Conservation (phyloP, 2,329 filamentous ascomycete genomes). For the Ampelomyces quisqualis region DNA sequence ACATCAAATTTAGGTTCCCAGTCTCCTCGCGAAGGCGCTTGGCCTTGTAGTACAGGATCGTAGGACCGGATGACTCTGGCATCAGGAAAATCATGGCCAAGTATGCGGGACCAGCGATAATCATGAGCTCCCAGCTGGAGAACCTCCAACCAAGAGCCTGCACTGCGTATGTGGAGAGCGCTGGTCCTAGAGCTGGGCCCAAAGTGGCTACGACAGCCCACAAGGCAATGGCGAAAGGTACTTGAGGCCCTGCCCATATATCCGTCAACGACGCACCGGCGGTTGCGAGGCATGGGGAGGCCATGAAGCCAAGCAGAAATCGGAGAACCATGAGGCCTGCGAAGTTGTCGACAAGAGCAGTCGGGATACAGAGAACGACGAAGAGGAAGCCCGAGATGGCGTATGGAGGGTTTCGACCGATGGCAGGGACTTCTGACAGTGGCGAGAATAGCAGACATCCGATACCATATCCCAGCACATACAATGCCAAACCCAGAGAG, state of each 20-base stretch:
- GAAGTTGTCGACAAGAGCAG: conserved; percentile 62
- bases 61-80: conserved; percentile 79
- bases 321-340: conserved; percentile 59
- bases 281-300: conserved; percentile 38
- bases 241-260: conserved; percentile 43
- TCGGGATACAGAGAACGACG: conserved; percentile 65
- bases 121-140: conserved; percentile 82
- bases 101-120: conserved; percentile 70
- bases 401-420: conserved; percentile 68
- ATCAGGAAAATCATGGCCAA: conserved; percentile 76
- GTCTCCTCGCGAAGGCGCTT: conserved; percentile 68
- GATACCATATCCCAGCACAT: conserved; percentile 61
- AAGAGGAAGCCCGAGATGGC: conserved; percentile 68
- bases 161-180: conserved; percentile 73
- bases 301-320: conserved; percentile 41
- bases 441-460: conserved; percentile 67
- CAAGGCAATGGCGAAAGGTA: conserved; percentile 45
- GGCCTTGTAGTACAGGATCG: conserved; percentile 60
- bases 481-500: conserved; percentile 60
- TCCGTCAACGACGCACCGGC: conserved; percentile 38
- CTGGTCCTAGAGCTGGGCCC: conserved; percentile 63
- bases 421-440: conserved; percentile 63
- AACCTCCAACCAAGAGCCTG: conserved; percentile 73
- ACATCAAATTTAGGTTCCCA: conserved; percentile 66
- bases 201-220: conserved; percentile 45